Evolutionary conservation across 805 yeast species (phyloP).

Genomic region (Myxozyma nipponensis): DNA sequence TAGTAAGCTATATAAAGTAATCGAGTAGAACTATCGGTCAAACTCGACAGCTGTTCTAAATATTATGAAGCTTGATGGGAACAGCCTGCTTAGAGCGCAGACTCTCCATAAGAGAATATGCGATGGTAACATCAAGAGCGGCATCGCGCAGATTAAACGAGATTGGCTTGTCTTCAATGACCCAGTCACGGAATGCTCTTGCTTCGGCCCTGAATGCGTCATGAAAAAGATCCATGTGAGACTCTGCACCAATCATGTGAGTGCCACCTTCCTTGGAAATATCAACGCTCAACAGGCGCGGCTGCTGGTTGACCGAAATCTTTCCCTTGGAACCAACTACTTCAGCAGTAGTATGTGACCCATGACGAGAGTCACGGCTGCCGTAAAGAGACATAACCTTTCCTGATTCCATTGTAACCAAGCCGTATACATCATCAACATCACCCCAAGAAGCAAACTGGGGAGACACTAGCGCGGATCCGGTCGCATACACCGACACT

Average conservation of each 20-base stretch:
- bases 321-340: conserved; percentile 30
- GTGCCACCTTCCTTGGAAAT: conserved; percentile 9
- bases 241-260: conserved; percentile 1
- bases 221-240: conserved; percentile 2
- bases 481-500: conserved; percentile 21
- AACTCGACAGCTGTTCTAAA: too few relatives aligned
- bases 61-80: conserved; percentile 5
- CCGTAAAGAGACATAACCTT: conserved; percentile 25
- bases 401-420: conserved; percentile 29
- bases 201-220: conserved; percentile 10
- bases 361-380: conserved; percentile 28
- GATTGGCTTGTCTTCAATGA: conserved; percentile 1
- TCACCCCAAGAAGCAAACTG: conserved; percentile 26
- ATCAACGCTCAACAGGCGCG: too few relatives aligned
- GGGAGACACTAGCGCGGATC: conserved; percentile 26
- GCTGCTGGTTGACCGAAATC: conserved; percentile 25
- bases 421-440: conserved; percentile 28
- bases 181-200: conserved; percentile 12
- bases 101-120: conserved; percentile 8
- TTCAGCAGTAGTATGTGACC: conserved; percentile 28
- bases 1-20: too few relatives aligned
- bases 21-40: too few relatives aligned
- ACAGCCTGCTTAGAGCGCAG: background rate
- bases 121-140: conserved; percentile 18
- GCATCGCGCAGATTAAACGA: conserved; percentile 15